Base-by-base conservation (phyloP, 495 filamentous ascomycete species). In the Bacidia rubella region DNA sequence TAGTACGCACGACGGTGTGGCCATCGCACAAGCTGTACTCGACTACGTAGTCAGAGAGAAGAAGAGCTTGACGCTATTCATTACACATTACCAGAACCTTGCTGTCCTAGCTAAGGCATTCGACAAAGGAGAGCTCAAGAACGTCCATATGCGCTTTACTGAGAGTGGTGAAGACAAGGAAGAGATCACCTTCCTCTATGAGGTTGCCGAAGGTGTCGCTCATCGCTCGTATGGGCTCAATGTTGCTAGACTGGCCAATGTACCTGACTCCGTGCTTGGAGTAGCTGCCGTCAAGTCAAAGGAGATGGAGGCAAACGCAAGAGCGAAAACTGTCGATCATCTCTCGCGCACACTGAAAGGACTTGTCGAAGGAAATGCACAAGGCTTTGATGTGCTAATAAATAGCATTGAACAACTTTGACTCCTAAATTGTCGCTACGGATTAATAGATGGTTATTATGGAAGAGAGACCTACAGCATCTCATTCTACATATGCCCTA, bases 21-120 rank as follows among this genome's bases (percentile, higher is more conserved):
- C 92, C 46, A 98, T 98, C 62, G 92, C 92, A 1, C 83, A 93
- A 63, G 86, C 90, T 11, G 90, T 97, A 0, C 73, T 97, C 2
- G 80, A 90, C 47, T 76, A 90, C 55, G 78, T 96, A 57, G 81
- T 90, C n/a, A 71, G 78, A 35, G 79, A 86, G 1, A 71, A 81
- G 1, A 70, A 73, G 50, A 87, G 87, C 47, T 68, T 96, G 54
- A 90, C 85, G 2, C 71, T 96, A 19, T 98, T 98, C 70, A 92
- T 97, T 63, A 98, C 92, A 41, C 92, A 98, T 68, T 97, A 98
- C 66, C 93, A 97, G 63, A 78, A 78, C 54, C 77, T 98, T 1
- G 81, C 84, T 11, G 69, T 72, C 41, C 75, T 95, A 56, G 85
- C 79, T 3, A 74, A 78, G 12, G 75, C 78, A 3, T 85, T 90